Percentiles rank a stretch among this genome's conserved stretches.
These are phyloP conservation scores for Thermochaetoides thermophila DNA, from an alignment of 495 filamentous ascomycete genomes.

Conservation along the genomic window DNA sequence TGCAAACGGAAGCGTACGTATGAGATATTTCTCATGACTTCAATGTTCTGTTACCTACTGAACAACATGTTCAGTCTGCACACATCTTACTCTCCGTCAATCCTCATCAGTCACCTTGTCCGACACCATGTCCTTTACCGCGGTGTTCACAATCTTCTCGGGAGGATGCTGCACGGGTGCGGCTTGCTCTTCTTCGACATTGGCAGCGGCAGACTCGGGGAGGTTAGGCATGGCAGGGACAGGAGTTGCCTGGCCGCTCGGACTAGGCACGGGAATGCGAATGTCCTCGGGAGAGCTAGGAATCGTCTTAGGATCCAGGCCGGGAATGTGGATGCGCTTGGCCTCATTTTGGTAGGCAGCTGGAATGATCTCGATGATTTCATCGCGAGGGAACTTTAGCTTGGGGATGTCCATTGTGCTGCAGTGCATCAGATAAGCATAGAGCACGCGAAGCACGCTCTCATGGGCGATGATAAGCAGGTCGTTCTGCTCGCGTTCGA, in stretches of 20 bases:
- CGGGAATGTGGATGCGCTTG: slow-evolving; percentile 55
- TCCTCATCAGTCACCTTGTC: slow-evolving; percentile 36
- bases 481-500: slow-evolving; percentile 94
- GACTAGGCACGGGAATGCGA: slow-evolving; percentile 56
- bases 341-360: slow-evolving; percentile 94
- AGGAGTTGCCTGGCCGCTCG: slow-evolving; percentile 4
- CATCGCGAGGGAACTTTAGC: slow-evolving; percentile 85
- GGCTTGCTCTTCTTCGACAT: slow-evolving; percentile 19
- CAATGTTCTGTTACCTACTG: too few species aligned
- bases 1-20: too few species aligned
- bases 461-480: slow-evolving; percentile 96
- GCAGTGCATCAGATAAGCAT: slow-evolving; percentile 97
- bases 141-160: slow-evolving; percentile 31
- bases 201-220: slow-evolving; percentile 15
- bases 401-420: slow-evolving; percentile 90
- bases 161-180: slow-evolving; percentile 22
- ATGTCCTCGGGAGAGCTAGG: slow-evolving; percentile 73
- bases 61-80: too few species aligned
- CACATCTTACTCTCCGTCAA: slow-evolving; percentile 5
- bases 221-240: too few species aligned
- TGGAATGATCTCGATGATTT: slow-evolving; percentile 98
- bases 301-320: slow-evolving; percentile 29
- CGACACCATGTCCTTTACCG: slow-evolving; percentile 28
- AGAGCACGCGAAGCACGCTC: slow-evolving; percentile 86
- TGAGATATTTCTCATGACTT: too few species aligned